phyloP scores from a whole-genome alignment of 108 stramenopile species.

The Skeletonema grethae region DNA sequence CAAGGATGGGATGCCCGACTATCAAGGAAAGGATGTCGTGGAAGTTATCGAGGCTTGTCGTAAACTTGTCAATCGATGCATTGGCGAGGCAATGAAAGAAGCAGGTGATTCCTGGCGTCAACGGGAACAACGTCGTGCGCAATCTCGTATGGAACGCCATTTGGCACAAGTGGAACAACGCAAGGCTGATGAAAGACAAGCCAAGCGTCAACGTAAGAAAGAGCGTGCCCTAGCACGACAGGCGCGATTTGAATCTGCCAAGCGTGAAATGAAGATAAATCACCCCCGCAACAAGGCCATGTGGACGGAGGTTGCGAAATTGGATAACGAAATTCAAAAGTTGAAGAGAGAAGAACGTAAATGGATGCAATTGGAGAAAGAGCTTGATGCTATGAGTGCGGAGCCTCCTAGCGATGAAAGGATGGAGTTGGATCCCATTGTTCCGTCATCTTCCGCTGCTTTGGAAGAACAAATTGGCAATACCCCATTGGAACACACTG shows the following conservation, averaged over 20 bases:
- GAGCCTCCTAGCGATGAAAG: slow-evolving; percentile 15
- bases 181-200: slow-evolving; percentile 2
- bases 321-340: slow-evolving; percentile 49
- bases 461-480: slow-evolving; percentile 4
- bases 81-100: slow-evolving; percentile 18
- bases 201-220: slow-evolving; percentile 33
- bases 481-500: slow-evolving; percentile 27
- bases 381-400: slow-evolving; percentile 22
- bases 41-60: slow-evolving; percentile 41
- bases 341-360: slow-evolving; percentile 43
- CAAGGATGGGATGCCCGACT: slow-evolving; percentile 32
- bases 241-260: slow-evolving; percentile 19
- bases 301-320: slow-evolving; percentile 44
- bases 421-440: slow-evolving; percentile 34
- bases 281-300: slow-evolving; percentile 51
- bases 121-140: slow-evolving; percentile 14
- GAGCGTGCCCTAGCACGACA: slow-evolving; percentile 28
- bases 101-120: slow-evolving; percentile 41
- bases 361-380: slow-evolving; percentile 39
- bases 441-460: not conserved
- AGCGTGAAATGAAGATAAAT: slow-evolving; percentile 25
- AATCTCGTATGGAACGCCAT: slow-evolving; percentile 12
- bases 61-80: slow-evolving; percentile 34
- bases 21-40: slow-evolving; percentile 42
- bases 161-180: slow-evolving; percentile 17